phyloP scores from a whole-genome alignment of 2,329 filamentous ascomycete species.

The Rutstroemia sp. region DNA sequence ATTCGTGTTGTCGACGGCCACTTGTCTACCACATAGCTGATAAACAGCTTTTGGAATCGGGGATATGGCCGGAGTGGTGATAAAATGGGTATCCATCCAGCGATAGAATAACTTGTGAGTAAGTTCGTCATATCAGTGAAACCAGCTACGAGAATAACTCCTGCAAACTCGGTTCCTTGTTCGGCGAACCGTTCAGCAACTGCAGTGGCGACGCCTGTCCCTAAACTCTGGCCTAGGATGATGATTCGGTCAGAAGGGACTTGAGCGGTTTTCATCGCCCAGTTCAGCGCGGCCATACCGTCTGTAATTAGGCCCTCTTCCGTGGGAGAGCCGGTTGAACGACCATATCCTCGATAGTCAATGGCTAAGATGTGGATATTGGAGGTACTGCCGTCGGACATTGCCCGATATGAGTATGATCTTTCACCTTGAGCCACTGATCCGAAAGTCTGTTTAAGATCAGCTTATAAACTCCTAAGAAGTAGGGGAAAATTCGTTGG shows the following conservation, averaged over 20 bases:
- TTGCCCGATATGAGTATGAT: slow-evolving; percentile 67
- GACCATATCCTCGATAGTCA: slow-evolving; percentile 85
- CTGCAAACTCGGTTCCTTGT: slow-evolving; percentile 62
- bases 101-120: slow-evolving; percentile 67
- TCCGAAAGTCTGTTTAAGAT: slow-evolving; percentile 63
- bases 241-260: slow-evolving; percentile 68
- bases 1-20: slow-evolving; percentile 72
- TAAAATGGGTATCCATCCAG: slow-evolving; percentile 73
- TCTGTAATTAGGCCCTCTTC: slow-evolving; percentile 79
- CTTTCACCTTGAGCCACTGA: slow-evolving; percentile 74
- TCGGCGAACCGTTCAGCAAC: slow-evolving; percentile 62
- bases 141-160: slow-evolving; percentile 69
- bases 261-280: slow-evolving; percentile 55
- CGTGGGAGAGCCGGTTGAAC: slow-evolving; percentile 70
- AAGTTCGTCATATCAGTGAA: slow-evolving; percentile 71
- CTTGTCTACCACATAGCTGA: slow-evolving; percentile 62
- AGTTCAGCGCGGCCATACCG: slow-evolving; percentile 65
- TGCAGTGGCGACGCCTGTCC: slow-evolving; percentile 74
- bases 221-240: slow-evolving; percentile 78
- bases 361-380: slow-evolving; percentile 76
- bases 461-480: slow-evolving; percentile 12
- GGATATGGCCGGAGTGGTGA: slow-evolving; percentile 65
- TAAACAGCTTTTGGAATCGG: slow-evolving; percentile 51
- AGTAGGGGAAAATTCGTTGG: neutral
- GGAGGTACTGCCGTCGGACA: slow-evolving; percentile 62